These are phyloP conservation scores for Elaeagnus macrophylla DNA, from an alignment of 306 rosid species.

Conservation along the genomic window DNA sequence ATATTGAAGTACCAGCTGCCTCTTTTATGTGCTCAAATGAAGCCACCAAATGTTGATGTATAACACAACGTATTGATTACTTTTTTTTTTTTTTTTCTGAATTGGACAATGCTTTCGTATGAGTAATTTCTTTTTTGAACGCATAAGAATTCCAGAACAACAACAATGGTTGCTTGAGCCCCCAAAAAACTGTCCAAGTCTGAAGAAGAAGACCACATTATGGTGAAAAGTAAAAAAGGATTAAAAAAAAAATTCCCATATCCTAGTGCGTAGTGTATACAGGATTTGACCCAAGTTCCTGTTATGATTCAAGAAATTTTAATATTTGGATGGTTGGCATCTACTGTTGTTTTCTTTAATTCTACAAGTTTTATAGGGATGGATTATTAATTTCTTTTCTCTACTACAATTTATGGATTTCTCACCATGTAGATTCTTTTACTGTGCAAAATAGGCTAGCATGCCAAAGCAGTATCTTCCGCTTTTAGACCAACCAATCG, in stretches of 20 bases:
- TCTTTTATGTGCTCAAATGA: not conserved
- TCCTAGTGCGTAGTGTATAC: too few relatives aligned
- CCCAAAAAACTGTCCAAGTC: too few relatives aligned
- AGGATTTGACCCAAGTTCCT: too few relatives aligned
- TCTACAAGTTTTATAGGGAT: not conserved
- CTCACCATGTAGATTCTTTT: constrained; percentile 6
- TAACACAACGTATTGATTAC: not conserved
- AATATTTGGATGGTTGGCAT: not conserved
- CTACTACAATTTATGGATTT: constrained; percentile 1
- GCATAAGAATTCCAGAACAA: too few relatives aligned
- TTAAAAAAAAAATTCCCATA: too few relatives aligned
- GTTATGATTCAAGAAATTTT: too few relatives aligned
- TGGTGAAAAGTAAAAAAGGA: too few relatives aligned
- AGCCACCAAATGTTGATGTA: not conserved
- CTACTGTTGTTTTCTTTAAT: not conserved
- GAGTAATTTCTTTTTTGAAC: too few relatives aligned
- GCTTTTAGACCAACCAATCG: constrained; percentile 83
- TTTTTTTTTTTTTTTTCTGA: too few relatives aligned
- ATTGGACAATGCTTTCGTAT: too few relatives aligned
- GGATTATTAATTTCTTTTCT: not conserved
- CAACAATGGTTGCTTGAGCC: too few relatives aligned
- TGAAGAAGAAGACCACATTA: too few relatives aligned
- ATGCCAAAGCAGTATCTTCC: constrained; percentile 99
- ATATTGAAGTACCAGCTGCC: not conserved
- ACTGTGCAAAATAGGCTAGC: constrained; percentile 49